Evolutionary conservation across 2,329 filamentous ascomycete species (phyloP).

Genomic region (Dothistroma pini): DNA sequence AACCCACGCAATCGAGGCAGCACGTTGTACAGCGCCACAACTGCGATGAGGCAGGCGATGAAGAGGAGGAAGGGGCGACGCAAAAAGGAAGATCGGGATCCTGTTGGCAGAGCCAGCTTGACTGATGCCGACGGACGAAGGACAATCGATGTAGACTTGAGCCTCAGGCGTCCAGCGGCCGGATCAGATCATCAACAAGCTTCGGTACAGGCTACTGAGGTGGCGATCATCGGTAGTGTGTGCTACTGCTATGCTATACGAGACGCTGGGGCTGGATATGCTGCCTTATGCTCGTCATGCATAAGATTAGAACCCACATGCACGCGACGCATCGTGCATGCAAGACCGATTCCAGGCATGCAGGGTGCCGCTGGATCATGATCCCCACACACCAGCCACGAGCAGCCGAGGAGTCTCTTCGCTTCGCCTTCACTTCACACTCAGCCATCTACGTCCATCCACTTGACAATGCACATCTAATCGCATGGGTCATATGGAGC

Average conservation of each 20-base stretch:
- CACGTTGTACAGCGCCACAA: slow-evolving; percentile 35
- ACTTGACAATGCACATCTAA: too few species aligned
- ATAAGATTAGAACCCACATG: not conserved
- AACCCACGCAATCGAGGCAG: slow-evolving; percentile 33
- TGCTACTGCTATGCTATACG: not conserved
- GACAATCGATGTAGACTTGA: not conserved
- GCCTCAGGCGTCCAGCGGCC: not conserved
- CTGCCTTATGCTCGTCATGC: not conserved
- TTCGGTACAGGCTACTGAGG: not conserved
- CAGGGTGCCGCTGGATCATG: not conserved
- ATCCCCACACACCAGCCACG: not conserved
- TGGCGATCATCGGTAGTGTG: not conserved
- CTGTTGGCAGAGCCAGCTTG: slow-evolving; percentile 8
- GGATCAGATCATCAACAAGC: not conserved
- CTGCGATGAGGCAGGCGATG: slow-evolving; percentile 32
- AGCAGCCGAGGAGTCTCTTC: too few species aligned
- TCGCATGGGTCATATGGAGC: too few species aligned
- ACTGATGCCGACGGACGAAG: not conserved
- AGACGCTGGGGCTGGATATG: too few species aligned
- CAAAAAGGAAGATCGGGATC: slow-evolving; percentile 9
- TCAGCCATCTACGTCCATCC: too few species aligned
- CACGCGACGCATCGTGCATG: not conserved
- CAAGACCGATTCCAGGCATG: not conserved
- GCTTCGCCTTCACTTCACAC: too few species aligned
- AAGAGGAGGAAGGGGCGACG: slow-evolving; percentile 31